Percentiles rank a stretch among this genome's conserved stretches.
These are phyloP conservation scores for Solanum pennellii DNA, from an alignment of 257 asterid species.

Conservation along the genomic window DNA sequence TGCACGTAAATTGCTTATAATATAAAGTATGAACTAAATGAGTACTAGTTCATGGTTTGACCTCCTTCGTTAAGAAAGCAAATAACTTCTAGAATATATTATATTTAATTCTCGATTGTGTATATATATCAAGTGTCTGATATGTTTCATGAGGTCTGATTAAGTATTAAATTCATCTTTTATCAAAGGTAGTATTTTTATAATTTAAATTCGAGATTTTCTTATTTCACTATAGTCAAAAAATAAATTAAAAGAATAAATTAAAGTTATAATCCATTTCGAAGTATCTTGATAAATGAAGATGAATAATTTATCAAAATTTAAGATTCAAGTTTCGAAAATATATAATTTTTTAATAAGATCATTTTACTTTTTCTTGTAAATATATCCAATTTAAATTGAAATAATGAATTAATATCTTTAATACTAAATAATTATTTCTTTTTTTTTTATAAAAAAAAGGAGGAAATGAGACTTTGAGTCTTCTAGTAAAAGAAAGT, in stretches of 20 bases:
- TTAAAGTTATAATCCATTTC: background rate
- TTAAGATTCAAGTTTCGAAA: background rate
- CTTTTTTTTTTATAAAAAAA: too few species aligned
- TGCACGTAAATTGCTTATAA: background rate
- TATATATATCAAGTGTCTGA: background rate
- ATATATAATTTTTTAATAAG: too few species aligned
- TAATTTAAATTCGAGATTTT: too few species aligned
- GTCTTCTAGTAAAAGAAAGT: background rate
- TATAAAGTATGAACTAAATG: background rate
- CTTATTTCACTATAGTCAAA: background rate
- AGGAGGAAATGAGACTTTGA: background rate
- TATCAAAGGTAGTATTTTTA: too few species aligned
- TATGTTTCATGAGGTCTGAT: fast-evolving
- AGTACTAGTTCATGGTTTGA: background rate
- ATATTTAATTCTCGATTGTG: background rate
- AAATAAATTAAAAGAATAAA: too few species aligned
- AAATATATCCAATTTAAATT: too few species aligned
- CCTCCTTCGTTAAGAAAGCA: background rate
- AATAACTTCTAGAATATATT: background rate
- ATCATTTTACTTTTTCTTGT: too few species aligned
- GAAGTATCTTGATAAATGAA: background rate
- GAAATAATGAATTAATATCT: too few species aligned
- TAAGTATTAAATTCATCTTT: too few species aligned
- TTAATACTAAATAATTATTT: too few species aligned
- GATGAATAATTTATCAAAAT: too few species aligned